Conservation (phyloP, 768 basidiomycete genomes). For the Ramaria sp. region DNA sequence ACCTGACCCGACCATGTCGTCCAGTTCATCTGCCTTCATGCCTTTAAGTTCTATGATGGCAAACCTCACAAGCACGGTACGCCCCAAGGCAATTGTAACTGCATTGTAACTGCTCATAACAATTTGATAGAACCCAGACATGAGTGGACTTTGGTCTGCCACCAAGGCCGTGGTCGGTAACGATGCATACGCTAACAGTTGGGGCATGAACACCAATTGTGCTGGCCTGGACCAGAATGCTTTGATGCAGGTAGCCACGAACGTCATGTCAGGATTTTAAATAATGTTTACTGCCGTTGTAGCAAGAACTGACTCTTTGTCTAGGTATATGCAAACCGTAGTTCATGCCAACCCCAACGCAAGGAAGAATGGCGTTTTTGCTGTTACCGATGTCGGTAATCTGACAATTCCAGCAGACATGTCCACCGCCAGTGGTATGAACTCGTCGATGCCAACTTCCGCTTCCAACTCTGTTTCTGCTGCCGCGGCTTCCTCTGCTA, state of each 20-base stretch:
- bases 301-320: not conserved
- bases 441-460: too few species aligned
- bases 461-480: slow-evolving; percentile 14
- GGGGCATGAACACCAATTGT: slow-evolving; percentile 59
- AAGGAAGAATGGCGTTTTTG: slow-evolving; percentile 39
- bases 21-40: slow-evolving; percentile 28
- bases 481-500: slow-evolving; percentile 9
- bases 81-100: not conserved
- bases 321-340: slow-evolving; percentile 30
- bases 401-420: slow-evolving; percentile 54
- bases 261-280: slow-evolving; percentile 30
- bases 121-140: slow-evolving; percentile 35
- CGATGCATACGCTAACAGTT: slow-evolving; percentile 36
- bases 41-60: slow-evolving; percentile 30
- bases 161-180: slow-evolving; percentile 34
- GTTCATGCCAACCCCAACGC: slow-evolving; percentile 41
- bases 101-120: slow-evolving; percentile 7
- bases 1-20: slow-evolving; percentile 25
- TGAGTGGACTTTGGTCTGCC: slow-evolving; percentile 46
- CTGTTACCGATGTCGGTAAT: slow-evolving; percentile 30
- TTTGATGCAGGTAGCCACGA: slow-evolving; percentile 48
- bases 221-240: slow-evolving; percentile 30
- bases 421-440: too few species aligned
- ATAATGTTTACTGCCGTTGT: not conserved
- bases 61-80: not conserved